Base-by-base conservation (phyloP, 2,329 filamentous ascomycete genomes). In the Furcasterigmium furcatum region DNA sequence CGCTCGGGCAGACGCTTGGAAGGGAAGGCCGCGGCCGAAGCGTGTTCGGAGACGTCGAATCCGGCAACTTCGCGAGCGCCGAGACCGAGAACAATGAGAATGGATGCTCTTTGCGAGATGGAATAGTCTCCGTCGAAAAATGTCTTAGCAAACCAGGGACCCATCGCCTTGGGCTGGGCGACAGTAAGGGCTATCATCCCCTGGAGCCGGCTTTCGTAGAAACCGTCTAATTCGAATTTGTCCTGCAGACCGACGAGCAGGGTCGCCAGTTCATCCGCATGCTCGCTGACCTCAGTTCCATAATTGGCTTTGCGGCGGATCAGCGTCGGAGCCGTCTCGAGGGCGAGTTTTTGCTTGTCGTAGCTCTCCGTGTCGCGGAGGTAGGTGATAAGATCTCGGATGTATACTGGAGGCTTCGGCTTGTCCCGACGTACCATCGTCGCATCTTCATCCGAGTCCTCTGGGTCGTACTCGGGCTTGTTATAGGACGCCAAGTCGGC, bases 51-150 rank as follows among this genome's bases (percentile, higher is more conserved):
- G 8, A 71, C 68, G 39, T 87, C 82, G 52, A 88, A 82, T 0
- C 94, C 91, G 2, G 90, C 89, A 9, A 99, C 67, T 64, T 97
- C 91, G 47, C 92, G 80, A 3, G 88, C 88, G 24, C 87, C 82
- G 0, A 99, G 70, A 0, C 91, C 92, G 4, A 99, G 71, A 0
- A 88, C 84, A 18, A 89, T 85, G 43, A 99, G 82, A 30, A 97
- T 77, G 0, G 87, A 82, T 8, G 87, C 88, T 32, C 94, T 80
- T 62, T 97, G 92, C 0, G 85, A 80, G 30, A 97, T 72, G 0
- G 91, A 96, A 64, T 94, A 91, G 60, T 99, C 94, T 14, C 91
- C 91, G 35, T 90, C 85, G 61, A 96, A 97, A 61, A 94, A 95
- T 0, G 87, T 86, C 46, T 84, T 82, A 4, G 87, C 83, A 47